Conservation (phyloP, 1,139 yeast species). For the Magnusiomyces tetraspermus region DNA sequence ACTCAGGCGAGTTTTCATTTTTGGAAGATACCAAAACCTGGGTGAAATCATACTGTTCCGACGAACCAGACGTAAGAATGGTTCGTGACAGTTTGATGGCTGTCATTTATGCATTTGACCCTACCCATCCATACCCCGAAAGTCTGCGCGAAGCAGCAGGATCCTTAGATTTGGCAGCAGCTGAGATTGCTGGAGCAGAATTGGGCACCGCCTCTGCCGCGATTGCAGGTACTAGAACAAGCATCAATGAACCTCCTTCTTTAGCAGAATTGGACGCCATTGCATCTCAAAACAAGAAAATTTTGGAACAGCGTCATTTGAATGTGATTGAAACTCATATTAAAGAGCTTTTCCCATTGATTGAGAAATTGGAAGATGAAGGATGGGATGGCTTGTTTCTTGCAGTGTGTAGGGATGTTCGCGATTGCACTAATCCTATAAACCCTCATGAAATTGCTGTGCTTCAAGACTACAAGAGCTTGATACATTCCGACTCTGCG, state of each 20-base stretch:
- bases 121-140: slow-evolving; percentile 4
- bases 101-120: slow-evolving; percentile 12
- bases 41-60: slow-evolving; percentile 10
- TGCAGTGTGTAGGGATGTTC: slow-evolving; percentile 15
- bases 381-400: slow-evolving; percentile 25
- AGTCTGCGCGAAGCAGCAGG: background rate
- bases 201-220: background rate
- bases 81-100: slow-evolving; percentile 13
- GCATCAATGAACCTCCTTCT: background rate
- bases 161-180: background rate
- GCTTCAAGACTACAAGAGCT: background rate
- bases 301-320: slow-evolving; percentile 4
- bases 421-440: background rate
- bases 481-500: background rate
- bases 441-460: background rate
- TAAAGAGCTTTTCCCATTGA: slow-evolving; percentile 16
- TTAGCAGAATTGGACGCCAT: slow-evolving; percentile 1
- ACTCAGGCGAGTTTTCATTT: background rate
- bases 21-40: slow-evolving; percentile 6
- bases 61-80: slow-evolving; percentile 13
- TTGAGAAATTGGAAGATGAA: slow-evolving; percentile 22
- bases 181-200: background rate
- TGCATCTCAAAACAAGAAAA: background rate
- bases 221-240: background rate
- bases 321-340: slow-evolving; percentile 16